Percentiles rank a stretch among this genome's conserved stretches.
Conservation (phyloP, 192 early-diverging fungal species). For the Coemansia sp. region DNA sequence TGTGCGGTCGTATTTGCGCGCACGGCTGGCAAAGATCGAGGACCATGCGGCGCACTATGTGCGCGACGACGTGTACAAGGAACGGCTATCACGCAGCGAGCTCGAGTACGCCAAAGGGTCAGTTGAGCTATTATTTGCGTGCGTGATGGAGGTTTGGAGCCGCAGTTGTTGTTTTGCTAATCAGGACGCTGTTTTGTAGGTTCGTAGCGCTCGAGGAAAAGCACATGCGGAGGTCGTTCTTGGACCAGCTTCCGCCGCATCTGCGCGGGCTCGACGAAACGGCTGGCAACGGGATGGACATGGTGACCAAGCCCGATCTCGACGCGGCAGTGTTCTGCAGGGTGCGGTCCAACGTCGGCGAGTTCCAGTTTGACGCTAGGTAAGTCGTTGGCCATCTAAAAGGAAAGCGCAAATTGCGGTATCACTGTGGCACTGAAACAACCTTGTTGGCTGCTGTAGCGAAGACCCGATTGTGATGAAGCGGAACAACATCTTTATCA, state of each 20-base stretch:
- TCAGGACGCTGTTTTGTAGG: constrained; percentile 2
- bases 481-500: constrained; percentile 49
- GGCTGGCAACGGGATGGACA: constrained; percentile 26
- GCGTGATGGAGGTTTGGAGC: neutral
- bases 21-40: constrained; percentile 38
- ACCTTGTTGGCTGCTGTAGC: constrained; percentile 5
- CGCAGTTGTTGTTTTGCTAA: neutral
- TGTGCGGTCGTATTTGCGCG: constrained; percentile 45
- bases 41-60: constrained; percentile 24
- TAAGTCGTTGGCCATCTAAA: neutral
- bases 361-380: constrained; percentile 50
- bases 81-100: constrained; percentile 33
- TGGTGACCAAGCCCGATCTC: constrained; percentile 39
- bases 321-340: constrained; percentile 49
- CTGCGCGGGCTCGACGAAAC: constrained; percentile 33
- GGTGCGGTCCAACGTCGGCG: constrained; percentile 36
- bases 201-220: constrained; percentile 27
- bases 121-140: neutral
- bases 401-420: neutral
- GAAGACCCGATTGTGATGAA: constrained; percentile 49
- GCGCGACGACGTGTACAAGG: constrained; percentile 14
- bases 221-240: constrained; percentile 38
- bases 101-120: constrained; percentile 47
- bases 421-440: neutral
- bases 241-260: constrained; percentile 49